Evolutionary conservation across 2,329 filamentous ascomycete genomes (phyloP).

Genomic region (Pyricularia grisea): DNA sequence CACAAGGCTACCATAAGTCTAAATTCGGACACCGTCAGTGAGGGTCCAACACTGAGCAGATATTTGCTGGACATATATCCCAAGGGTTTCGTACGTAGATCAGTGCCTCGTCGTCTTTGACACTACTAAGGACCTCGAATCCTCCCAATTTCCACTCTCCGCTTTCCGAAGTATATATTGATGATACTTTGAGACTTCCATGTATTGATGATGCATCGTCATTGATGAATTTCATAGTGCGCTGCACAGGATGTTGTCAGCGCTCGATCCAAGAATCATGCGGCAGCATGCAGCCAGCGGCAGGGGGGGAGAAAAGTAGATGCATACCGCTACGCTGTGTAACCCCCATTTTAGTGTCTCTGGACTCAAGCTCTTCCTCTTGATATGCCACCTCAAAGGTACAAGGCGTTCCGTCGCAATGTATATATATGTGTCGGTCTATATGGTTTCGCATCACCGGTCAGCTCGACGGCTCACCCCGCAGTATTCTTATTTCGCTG

Average conservation of each 20-base stretch:
- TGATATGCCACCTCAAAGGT: conserved; percentile 83
- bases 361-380: conserved; percentile 74
- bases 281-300: neutral
- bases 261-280: neutral
- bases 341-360: conserved; percentile 98
- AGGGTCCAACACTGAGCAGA: conserved; percentile 7
- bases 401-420: conserved; percentile 87
- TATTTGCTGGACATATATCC: conserved; percentile 2
- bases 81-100: conserved; percentile 55
- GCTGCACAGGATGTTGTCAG: conserved; percentile 32
- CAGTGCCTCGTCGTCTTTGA: conserved; percentile 91
- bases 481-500: neutral
- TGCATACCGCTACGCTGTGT: conserved; percentile 65
- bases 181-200: conserved; percentile 74
- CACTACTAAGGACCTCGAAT: conserved; percentile 85
- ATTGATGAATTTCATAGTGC: conserved; percentile 94
- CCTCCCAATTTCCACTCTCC: conserved; percentile 96
- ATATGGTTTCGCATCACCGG: neutral
- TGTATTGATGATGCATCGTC: conserved; percentile 87
- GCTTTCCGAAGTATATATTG: conserved; percentile 88
- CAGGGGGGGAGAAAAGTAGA: neutral
- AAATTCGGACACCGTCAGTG: neutral
- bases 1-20: conserved; percentile 80
- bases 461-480: neutral
- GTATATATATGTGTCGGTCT: conserved; percentile 93